Evolutionary conservation across 768 basidiomycete species (phyloP), one percentile per base, ranked within the genome.

Genomic region (Mycena filopes): DNA sequence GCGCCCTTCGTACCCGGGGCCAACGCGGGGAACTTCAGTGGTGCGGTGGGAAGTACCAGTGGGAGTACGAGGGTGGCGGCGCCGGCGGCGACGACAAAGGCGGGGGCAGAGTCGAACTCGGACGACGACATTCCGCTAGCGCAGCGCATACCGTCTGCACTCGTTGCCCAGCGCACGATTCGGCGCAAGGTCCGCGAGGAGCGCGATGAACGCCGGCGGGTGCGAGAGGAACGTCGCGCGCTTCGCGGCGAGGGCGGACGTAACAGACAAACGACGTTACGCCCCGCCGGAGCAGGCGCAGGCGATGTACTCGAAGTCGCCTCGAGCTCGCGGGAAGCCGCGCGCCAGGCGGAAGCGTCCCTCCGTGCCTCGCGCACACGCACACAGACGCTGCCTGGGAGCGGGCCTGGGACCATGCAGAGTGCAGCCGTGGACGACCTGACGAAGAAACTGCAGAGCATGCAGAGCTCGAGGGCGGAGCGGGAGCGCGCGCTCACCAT

Each of bases 51-150:
- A 9, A 38, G 38, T 41, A 36, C 26, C 3, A 36, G 49, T 45
- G 53, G 13, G 2, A 26, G 11, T 36, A 40, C n/a, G n/a, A 48
- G 48, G 41, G 21, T 38, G 41, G 42, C 63, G 10, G 56, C 42
- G 47, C 60, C 12, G 67, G 29, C 76, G 67, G 51, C 31, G 31
- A 33, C 7, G 12, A 12, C 31, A 6, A 12, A 15, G 10, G 36
- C 10, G 10, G 36, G 36, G 36, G 36, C 36, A 36, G 36, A 36
- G 36, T 36, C 36, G 10, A 36, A 36, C 36, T 36, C 36, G 41
- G 89, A 93, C 57, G 95, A 97, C 73, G 91, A 97, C 70, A 81
- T 95, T 1, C 95, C 95, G 1, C 83, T 97, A 18, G 95, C 94
- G 3, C 88, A 86, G 67, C 83, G 89, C 31, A 93, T 95, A 58